phyloP scores from a whole-genome alignment of 306 rosid genomes.

The Quercus variabilis region DNA sequence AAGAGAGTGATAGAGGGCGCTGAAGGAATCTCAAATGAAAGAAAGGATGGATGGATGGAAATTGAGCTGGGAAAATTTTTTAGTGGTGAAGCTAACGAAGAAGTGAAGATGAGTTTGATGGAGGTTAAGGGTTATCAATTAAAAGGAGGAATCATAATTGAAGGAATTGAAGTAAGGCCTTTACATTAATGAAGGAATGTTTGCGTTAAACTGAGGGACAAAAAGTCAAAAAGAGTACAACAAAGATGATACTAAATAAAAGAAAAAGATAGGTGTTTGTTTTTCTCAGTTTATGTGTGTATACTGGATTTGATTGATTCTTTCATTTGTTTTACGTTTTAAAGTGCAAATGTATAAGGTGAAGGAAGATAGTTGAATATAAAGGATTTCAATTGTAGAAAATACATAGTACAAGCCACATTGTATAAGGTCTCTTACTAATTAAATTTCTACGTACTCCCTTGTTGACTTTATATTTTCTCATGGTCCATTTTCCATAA shows the following conservation, averaged over 20 bases:
- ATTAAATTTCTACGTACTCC: too few species aligned
- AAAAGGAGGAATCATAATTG: slow-evolving; percentile 59
- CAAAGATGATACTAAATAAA: too few species aligned
- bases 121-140: slow-evolving; percentile 48
- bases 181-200: neutral
- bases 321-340: neutral
- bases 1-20: neutral
- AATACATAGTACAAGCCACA: too few species aligned
- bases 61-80: slow-evolving; percentile 58
- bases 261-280: neutral
- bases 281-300: neutral
- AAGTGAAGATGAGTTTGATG: slow-evolving; percentile 40
- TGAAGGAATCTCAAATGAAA: neutral
- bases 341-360: neutral
- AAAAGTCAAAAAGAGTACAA: too few species aligned
- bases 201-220: neutral
- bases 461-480: too few species aligned
- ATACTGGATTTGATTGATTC: neutral
- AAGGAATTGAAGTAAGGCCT: slow-evolving; percentile 62
- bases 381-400: neutral
- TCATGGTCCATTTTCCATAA: too few species aligned
- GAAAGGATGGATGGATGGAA: slow-evolving; percentile 72
- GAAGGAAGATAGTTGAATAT: neutral
- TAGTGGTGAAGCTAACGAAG: slow-evolving; percentile 32
- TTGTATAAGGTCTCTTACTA: too few species aligned